A percentile compares a stretch with the other conserved stretches of the same genome.
phyloP scores from a whole-genome alignment of 306 rosid genomes.

The Lablab purpureus region DNA sequence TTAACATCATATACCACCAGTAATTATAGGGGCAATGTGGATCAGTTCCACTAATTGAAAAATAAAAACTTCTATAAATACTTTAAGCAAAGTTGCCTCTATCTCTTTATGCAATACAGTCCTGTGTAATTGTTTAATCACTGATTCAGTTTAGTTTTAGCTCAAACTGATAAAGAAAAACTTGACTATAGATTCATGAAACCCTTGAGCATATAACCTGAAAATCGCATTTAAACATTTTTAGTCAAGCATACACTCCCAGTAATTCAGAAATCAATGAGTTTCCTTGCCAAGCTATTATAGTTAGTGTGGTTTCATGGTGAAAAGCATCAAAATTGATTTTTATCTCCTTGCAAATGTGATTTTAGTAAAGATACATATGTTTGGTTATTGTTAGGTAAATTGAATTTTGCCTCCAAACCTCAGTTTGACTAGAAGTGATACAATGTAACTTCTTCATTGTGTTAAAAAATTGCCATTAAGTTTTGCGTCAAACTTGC shows the following conservation, averaged over 20 bases:
- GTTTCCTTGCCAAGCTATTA: not conserved
- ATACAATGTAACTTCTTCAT: not conserved
- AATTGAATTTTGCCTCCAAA: not conserved
- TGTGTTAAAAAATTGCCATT: not conserved
- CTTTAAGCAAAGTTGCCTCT: conserved; percentile 12
- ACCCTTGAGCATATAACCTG: not conserved
- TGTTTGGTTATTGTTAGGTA: not conserved
- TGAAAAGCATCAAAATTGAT: not conserved
- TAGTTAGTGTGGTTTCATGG: not conserved
- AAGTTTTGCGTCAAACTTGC: not conserved
- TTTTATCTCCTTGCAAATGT: not conserved
- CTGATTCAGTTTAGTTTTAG: not conserved
- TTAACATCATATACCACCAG: not conserved
- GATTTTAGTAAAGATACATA: not conserved
- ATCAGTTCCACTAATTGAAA: not conserved
- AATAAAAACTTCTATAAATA: not conserved
- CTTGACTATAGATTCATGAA: not conserved
- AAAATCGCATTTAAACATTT: not conserved
- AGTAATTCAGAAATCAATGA: conserved; percentile 9
- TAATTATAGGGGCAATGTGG: not conserved
- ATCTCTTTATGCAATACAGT: not conserved
- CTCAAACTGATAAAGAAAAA: not conserved
- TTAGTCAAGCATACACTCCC: not conserved
- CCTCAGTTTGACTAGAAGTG: not conserved
- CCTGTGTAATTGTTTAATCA: not conserved